Base-by-base conservation (phyloP, 2,329 filamentous ascomycete species). In the Decorospora gaudefroyi region DNA sequence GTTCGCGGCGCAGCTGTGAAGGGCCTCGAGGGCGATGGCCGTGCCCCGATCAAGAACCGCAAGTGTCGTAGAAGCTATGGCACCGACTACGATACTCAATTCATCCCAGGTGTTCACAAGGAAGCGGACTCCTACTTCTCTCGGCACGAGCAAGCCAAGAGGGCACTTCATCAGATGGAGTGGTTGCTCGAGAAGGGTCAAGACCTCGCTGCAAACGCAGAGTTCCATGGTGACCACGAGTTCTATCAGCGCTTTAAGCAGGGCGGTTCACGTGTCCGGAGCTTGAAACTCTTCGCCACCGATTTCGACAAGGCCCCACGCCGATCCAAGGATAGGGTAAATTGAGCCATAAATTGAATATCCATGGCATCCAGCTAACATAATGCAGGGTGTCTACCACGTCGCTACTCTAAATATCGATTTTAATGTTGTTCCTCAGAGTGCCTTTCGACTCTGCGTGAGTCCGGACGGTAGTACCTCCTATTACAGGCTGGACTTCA, bases 51-150 rank as follows among this genome's bases (percentile, higher is more conserved):
- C 19, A 27, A 26, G 27, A 42, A 44, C 0, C 56, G 61, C 10
- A 62, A 61, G 18, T 55, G 51, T 13, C 57, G 62, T 3, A 32
- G 59, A 1, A 13, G 55, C 13, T 67, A 65, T 17, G 62, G 62
- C 1, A 60, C 49, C 0, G 0, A 0, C 1, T 57, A 6, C 19
- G 8, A 0, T 1, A 0, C 0, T 1, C 0, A 0, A 2, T 63
- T 61, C 48, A 5, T 16, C 1, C 0, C 2, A 0, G 5, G 7
- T 0, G 23, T 43, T 2, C 61, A 65, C 15, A 6, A 2, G 1
- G 46, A 55, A 6, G 0, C 0, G 1, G 59, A 67, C 2, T 9
- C 38, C 0, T 58, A 7, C 22, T 43, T 55, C 4, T 15, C 12
- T 12, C 0, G 4, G 1, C 52, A 21, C 16, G 13, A 17, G 0